Evolutionary conservation across 371 early-diverging fungal species (phyloP).

Genomic region (Rhizopus microsporus): DNA sequence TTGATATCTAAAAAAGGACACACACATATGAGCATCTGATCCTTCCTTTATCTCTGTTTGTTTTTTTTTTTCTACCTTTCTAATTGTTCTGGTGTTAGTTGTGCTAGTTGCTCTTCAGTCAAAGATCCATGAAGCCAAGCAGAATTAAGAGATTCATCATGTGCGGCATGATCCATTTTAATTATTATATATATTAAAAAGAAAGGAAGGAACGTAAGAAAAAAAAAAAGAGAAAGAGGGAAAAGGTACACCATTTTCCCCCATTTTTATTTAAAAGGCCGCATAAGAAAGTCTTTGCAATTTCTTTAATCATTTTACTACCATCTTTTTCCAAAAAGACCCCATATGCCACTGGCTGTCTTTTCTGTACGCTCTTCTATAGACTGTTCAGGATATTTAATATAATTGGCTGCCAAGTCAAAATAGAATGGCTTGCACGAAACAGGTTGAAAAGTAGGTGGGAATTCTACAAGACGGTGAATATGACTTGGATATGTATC

Average conservation of each 20-base stretch:
- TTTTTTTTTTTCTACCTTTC: slow-evolving; percentile 29
- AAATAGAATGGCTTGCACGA: slow-evolving; percentile 81
- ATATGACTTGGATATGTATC: slow-evolving; percentile 51
- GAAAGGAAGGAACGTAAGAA: slow-evolving; percentile 7
- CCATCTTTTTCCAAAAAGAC: slow-evolving; percentile 37
- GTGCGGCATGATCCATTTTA: slow-evolving; percentile 9
- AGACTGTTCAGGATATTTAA: slow-evolving; percentile 61
- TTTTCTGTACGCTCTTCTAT: slow-evolving; percentile 33
- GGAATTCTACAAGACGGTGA: slow-evolving; percentile 61
- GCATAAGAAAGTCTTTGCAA: not conserved
- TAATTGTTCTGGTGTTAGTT: slow-evolving; percentile 34
- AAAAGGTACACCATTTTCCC: not conserved
- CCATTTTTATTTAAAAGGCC: not conserved
- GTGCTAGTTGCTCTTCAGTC: slow-evolving; percentile 34
- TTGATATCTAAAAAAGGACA: slow-evolving; percentile 28
- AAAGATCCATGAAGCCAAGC: slow-evolving; percentile 39
- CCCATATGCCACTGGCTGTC: slow-evolving; percentile 30
- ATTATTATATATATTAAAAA: not conserved
- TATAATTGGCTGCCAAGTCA: slow-evolving; percentile 75
- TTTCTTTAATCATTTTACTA: slow-evolving; percentile 15
- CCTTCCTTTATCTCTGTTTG: not conserved
- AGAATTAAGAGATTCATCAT: slow-evolving; percentile 25
- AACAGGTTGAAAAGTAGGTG: slow-evolving; percentile 69
- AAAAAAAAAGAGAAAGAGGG: not conserved
- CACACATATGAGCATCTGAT: slow-evolving; percentile 1